phyloP scores from a whole-genome alignment of 2,329 filamentous ascomycete genomes.

The Aspergillus sp. region DNA sequence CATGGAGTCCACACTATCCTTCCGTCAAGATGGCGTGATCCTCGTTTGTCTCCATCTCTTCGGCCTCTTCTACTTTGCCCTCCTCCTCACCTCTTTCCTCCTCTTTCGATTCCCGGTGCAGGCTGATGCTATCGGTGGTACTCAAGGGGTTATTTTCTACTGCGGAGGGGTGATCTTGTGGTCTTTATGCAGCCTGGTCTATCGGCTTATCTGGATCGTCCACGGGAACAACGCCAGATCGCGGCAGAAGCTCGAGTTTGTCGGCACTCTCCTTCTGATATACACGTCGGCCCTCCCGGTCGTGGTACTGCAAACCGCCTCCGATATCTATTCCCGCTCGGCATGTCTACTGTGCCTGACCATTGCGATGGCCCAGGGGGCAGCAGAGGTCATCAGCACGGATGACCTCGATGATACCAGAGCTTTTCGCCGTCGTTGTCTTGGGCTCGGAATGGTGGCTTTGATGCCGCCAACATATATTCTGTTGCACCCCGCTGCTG shows the following conservation, averaged over 20 bases:
- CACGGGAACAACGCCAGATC: conserved; percentile 4
- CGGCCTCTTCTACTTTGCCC: conserved; percentile 6
- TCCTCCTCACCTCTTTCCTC: too few species aligned
- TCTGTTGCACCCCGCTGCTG: not conserved
- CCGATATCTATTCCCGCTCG: not conserved
- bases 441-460: not conserved
- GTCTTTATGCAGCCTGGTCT: conserved; percentile 12
- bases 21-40: conserved; percentile 12
- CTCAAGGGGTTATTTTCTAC: conserved; percentile 12
- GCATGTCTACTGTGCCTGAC: not conserved
- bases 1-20: conserved; percentile 4
- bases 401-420: not conserved
- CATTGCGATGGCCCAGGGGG: not conserved
- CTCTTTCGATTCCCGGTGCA: conserved; percentile 7
- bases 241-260: conserved; percentile 13
- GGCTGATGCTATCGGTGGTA: conserved; percentile 4
- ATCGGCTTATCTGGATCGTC: conserved; percentile 10
- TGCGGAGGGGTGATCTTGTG: conserved; percentile 11
- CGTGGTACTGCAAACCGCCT: not conserved
- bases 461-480: not conserved
- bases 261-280: conserved; percentile 9
- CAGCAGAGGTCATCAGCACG: not conserved
- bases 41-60: conserved; percentile 13
- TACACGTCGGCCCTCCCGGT: conserved; percentile 8
- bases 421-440: not conserved